These are phyloP conservation scores for Gossypium rotundifolium DNA, from an alignment of 345 rosid species.

Conservation along the genomic window DNA sequence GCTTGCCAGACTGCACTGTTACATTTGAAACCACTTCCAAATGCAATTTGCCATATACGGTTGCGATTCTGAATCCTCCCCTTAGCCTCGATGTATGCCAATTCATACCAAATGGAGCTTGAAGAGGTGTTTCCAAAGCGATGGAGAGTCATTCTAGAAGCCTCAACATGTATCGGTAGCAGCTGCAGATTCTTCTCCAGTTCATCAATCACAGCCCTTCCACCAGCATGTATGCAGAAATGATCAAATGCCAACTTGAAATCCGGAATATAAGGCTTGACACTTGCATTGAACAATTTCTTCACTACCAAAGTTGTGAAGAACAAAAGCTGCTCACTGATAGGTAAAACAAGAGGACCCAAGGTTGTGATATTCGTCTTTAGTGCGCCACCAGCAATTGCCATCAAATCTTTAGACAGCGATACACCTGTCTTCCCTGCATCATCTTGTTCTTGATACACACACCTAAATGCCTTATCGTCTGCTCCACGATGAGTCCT, in stretches of 20 bases:
- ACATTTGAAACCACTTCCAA: constrained; percentile 51
- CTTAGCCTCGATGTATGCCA: constrained; percentile 46
- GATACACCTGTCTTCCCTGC: constrained; percentile 57
- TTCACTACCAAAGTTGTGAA: constrained; percentile 37
- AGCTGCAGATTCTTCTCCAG: constrained; percentile 56
- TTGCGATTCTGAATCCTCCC: constrained; percentile 39
- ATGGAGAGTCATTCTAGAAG: constrained; percentile 56
- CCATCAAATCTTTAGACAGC: constrained; percentile 56
- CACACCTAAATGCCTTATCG: constrained; percentile 60
- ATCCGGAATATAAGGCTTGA: constrained; percentile 57
- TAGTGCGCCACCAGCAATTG: constrained; percentile 59
- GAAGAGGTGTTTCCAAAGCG: constrained; percentile 58
- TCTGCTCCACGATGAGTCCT: constrained; percentile 70
- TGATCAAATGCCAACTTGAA: constrained; percentile 54
- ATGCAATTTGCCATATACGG: constrained; percentile 40
- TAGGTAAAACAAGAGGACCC: constrained; percentile 53
- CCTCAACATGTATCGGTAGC: constrained; percentile 43
- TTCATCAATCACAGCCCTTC: constrained; percentile 56
- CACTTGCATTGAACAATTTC: constrained; percentile 33
- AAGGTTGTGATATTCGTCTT: constrained; percentile 51
- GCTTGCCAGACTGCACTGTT: constrained; percentile 49
- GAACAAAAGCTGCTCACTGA: constrained; percentile 60
- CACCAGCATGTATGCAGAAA: constrained; percentile 53
- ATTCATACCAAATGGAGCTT: constrained; percentile 53
- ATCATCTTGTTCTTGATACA: constrained; percentile 64